Base-by-base conservation (phyloP, 257 asterid genomes). In the Solanum virginianum region DNA sequence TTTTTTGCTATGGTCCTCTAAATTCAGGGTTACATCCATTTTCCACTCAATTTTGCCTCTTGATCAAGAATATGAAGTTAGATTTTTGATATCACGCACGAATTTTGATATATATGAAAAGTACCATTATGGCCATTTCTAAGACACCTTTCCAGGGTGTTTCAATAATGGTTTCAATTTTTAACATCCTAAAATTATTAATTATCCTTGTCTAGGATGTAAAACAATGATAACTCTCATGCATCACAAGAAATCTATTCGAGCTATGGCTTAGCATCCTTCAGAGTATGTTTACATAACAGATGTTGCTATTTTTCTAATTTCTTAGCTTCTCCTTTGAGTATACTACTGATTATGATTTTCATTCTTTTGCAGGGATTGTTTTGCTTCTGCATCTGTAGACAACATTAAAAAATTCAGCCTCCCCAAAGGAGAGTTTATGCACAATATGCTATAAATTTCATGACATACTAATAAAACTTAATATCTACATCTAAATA, bases 401-500 rank as follows among this genome's bases (percentile, higher is more conserved):
- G 98, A 97, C 90, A 94, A 97, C 80, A 97, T 95, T 10, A 97
- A 97, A 84, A 97, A 93, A 86, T 97, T 95, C 84, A 90, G 77
- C 86, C 98, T 97, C 89, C 98, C 98, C 16, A 92, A 86, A 92
- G 99, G 99, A 91, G 98, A 94, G 89, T 94, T 97, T 86, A 84
- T 95, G 96, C 98, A 97, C 90, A 97, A 97, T 86, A 97, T 97
- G 99, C 98, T 97, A 98, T 97, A 88, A 95, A 98, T 92, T 90
- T 75, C 69, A 8, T 63, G 45, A 29, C 65, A 80, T 16, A 69
- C 69, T 56, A 63, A 49, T 84, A 68, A 53, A 53, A 11, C 17
- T 53, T 68, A 39, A 83, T 80, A 51, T n/a, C 80, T 20, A 77
- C 43, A 22, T 79, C 17, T 26, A 26, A 53, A 16, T 79, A 8